Conservation (phyloP, 2,329 filamentous ascomycete species). For the Monosporascus sp. region DNA sequence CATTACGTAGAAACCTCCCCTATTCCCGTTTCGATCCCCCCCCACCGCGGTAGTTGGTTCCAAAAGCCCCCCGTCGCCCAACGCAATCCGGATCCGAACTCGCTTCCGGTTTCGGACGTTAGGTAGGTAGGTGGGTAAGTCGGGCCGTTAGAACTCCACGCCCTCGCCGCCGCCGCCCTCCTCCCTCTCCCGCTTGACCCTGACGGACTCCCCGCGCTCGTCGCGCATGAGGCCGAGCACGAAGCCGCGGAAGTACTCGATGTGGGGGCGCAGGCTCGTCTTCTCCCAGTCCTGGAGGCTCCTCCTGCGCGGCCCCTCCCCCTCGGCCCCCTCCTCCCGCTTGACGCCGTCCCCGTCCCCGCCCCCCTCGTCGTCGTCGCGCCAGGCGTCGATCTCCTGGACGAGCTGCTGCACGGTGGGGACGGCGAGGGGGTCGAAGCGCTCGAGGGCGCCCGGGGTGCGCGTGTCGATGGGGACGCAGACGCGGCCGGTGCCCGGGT, state of each 20-base stretch:
- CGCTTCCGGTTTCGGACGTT: too few relatives aligned
- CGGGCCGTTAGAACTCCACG: slow-evolving; percentile 45
- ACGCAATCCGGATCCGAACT: too few relatives aligned
- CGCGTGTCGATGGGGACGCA: slow-evolving; percentile 88
- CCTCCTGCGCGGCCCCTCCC: slow-evolving; percentile 25
- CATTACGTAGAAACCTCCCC: too few relatives aligned
- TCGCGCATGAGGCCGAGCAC: slow-evolving; percentile 76
- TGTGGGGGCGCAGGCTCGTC: slow-evolving; percentile 87
- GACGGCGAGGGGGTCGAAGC: slow-evolving; percentile 83
- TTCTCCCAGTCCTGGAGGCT: slow-evolving; percentile 85
- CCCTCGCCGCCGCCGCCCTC: slow-evolving; percentile 36
- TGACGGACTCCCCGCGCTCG: slow-evolving; percentile 43
- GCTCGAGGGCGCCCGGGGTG: slow-evolving; percentile 50
- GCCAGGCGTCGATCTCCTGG: slow-evolving; percentile 81
- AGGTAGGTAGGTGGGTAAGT: background rate
- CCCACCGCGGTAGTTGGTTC: too few relatives aligned
- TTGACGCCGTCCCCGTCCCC: slow-evolving; percentile 29
- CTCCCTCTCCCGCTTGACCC: slow-evolving; percentile 52
- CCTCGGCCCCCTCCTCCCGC: slow-evolving; percentile 15
- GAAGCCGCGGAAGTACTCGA: slow-evolving; percentile 83
- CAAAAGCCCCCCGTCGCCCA: too few relatives aligned
- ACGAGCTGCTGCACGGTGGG: slow-evolving; percentile 82
- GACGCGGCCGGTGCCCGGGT: slow-evolving; percentile 87
- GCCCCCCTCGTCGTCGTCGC: slow-evolving; percentile 39
- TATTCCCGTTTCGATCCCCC: background rate